Evolutionary conservation across 2,329 filamentous ascomycete species (phyloP).

Genomic region (Scolecobasidium constrictum): DNA sequence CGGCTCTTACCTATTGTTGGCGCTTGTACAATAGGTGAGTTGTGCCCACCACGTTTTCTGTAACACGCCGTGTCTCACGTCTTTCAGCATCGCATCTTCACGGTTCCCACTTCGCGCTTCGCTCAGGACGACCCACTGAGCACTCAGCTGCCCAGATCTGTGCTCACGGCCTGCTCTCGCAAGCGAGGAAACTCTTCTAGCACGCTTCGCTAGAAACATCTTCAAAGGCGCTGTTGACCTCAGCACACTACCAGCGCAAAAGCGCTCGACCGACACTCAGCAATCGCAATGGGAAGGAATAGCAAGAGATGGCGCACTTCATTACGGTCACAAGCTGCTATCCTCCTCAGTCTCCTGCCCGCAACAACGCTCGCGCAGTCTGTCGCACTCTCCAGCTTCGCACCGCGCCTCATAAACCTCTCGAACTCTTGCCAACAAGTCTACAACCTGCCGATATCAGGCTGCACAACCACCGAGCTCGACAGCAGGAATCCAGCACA

Average conservation of each 20-base stretch:
- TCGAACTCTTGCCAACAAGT: conserved; percentile 26
- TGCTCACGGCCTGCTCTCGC: too few relatives aligned
- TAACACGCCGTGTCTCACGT: too few relatives aligned
- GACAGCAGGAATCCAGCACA: conserved; percentile 24
- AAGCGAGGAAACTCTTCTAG: too few relatives aligned
- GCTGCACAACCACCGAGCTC: conserved; percentile 24
- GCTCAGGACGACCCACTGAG: too few relatives aligned
- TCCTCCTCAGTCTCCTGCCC: conserved; percentile 17
- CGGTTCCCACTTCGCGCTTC: too few relatives aligned
- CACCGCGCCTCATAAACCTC: conserved; percentile 29
- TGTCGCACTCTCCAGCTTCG: conserved; percentile 35
- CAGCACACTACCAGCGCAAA: background rate
- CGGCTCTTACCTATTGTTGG: too few relatives aligned
- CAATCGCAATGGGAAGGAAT: background rate
- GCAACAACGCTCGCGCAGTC: conserved; percentile 18
- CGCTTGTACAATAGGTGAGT: too few relatives aligned
- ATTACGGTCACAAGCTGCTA: background rate
- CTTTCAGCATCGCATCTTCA: too few relatives aligned
- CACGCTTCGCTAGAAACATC: background rate
- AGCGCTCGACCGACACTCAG: background rate
- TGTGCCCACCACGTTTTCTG: too few relatives aligned
- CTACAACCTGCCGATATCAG: conserved; percentile 29
- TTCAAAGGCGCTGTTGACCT: background rate
- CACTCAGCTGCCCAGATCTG: too few relatives aligned
- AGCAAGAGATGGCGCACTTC: background rate